Evolutionary conservation across 768 basidiomycete species (phyloP), one percentile per base, ranked within the genome.

Genomic region (Candolleomyces efflorescens): DNA sequence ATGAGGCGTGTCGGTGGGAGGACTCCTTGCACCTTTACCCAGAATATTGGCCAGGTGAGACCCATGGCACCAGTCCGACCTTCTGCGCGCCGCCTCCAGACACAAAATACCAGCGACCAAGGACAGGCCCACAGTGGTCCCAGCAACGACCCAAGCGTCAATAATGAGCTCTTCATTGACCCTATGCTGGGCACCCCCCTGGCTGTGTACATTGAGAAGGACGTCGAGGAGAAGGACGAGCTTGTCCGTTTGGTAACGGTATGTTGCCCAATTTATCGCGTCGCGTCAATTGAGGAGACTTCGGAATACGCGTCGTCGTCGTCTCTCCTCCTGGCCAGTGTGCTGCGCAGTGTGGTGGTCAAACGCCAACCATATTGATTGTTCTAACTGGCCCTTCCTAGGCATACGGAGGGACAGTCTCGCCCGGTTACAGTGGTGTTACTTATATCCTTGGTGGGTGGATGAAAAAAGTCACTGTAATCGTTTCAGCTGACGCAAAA

Each of bases 21-120:
- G 78, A 79, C 78, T 77, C 77, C 78, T 72, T 78, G 75, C 75
- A 77, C 78, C 74, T 68, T 70, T 64, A 58, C 66, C 65, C 66
- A 69, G 73, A 69, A 69, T 36, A 46, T 72, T 71, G 60, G 64
- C 62, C 63, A 70, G 73, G 64, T 71, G 73, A 77, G 87, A 88
- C 87, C 87, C 87, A 89, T 89, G 87, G 87, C 87, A 89, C 87
- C 87, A 75, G 82, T 81, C 69, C 85, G 85, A 73, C 75, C 82
- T 70, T 75, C 79, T 61, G 75, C 71, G 67, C 77, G 81, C 69
- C 83, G 80, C 22, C 63, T 58, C 17, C 67, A 68, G 59, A 55
- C 62, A 38, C 63, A 68, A 46, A 78, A 79, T 63, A 75, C 70
- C 49, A 62, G 68, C 41, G 64, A 68, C 54, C 63, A 68, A 55